Conservation (phyloP, 2,329 filamentous ascomycete species). For the Xylariaceae sp. region DNA sequence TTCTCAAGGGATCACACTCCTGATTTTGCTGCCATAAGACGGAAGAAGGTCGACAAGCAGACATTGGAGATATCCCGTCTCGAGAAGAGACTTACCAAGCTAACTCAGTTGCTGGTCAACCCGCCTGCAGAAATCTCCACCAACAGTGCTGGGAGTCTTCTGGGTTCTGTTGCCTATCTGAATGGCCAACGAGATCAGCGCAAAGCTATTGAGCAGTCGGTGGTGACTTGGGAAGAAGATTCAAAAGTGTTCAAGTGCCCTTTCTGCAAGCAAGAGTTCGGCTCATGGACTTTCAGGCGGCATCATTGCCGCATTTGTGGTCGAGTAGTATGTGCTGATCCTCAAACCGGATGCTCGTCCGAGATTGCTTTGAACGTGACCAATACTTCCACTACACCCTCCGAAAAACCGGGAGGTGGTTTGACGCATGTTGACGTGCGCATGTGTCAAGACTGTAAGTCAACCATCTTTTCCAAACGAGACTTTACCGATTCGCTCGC, state of each 20-base stretch:
- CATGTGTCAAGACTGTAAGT: conserved; percentile 86
- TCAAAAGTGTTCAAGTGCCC: conserved; percentile 75
- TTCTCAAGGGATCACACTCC: conserved; percentile 66
- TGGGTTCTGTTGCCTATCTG: conserved; percentile 59
- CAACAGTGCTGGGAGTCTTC: conserved; percentile 48
- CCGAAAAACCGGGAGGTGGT: conserved; percentile 36
- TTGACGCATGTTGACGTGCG: conserved; percentile 71
- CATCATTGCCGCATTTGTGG: conserved; percentile 96
- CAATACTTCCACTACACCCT: conserved; percentile 42
- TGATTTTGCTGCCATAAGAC: conserved; percentile 67
- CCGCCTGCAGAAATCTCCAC: conserved; percentile 57
- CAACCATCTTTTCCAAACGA: conserved; percentile 58
- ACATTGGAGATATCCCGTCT: conserved; percentile 83
- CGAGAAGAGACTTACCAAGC: conserved; percentile 85
- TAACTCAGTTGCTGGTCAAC: conserved; percentile 78
- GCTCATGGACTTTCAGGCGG: conserved; percentile 84
- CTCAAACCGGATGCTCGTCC: conserved; percentile 75
- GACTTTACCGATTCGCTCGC: conserved; percentile 72
- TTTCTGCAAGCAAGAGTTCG: conserved; percentile 94
- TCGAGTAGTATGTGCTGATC: conserved; percentile 86
- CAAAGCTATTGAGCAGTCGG: conserved; percentile 81
- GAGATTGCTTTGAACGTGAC: conserved; percentile 79
- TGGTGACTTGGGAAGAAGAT: conserved; percentile 96
- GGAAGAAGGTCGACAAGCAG: conserved; percentile 76
- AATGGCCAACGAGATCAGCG: conserved; percentile 69